These are phyloP conservation scores for Exserohilum turcica DNA, from an alignment of 2,329 filamentous ascomycete species.

Conservation along the genomic window DNA sequence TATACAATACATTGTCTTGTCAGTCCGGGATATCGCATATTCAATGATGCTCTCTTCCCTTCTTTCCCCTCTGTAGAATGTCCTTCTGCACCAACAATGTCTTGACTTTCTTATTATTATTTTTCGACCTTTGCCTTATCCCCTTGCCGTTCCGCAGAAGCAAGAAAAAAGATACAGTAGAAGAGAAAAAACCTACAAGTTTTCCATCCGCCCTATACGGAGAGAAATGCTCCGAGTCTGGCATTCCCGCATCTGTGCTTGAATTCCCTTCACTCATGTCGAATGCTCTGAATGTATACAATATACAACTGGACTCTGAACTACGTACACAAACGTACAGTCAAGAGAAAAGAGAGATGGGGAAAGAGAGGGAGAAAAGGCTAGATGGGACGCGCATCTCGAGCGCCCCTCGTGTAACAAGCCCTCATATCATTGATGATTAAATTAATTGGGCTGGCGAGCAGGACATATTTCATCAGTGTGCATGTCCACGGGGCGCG, in stretches of 20 bases:
- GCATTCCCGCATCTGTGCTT: background rate
- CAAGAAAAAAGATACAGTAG: too few species aligned
- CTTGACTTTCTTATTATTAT: background rate
- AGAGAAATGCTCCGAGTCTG: constrained; percentile 58
- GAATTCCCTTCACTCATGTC: constrained; percentile 13
- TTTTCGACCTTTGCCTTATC: too few species aligned
- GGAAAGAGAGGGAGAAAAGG: background rate
- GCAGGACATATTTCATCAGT: constrained; percentile 21
- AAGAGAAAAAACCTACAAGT: constrained; percentile 50
- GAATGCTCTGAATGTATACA: too few species aligned
- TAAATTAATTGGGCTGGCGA: background rate
- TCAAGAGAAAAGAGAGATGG: background rate
- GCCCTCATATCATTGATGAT: too few species aligned
- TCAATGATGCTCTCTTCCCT: too few species aligned
- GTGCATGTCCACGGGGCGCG: constrained; percentile 45
- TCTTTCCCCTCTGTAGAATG: background rate
- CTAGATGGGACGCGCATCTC: constrained; percentile 18
- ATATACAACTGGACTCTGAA: background rate
- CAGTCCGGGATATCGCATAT: background rate
- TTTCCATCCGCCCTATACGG: constrained; percentile 64
- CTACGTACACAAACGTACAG: background rate
- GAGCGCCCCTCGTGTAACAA: background rate
- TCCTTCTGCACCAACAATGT: background rate
- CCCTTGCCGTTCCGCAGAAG: too few species aligned
- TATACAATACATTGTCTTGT: constrained; percentile 26